These are phyloP conservation scores for Asterochloris erici DNA, from an alignment of 139 green algal species.

Conservation along the genomic window DNA sequence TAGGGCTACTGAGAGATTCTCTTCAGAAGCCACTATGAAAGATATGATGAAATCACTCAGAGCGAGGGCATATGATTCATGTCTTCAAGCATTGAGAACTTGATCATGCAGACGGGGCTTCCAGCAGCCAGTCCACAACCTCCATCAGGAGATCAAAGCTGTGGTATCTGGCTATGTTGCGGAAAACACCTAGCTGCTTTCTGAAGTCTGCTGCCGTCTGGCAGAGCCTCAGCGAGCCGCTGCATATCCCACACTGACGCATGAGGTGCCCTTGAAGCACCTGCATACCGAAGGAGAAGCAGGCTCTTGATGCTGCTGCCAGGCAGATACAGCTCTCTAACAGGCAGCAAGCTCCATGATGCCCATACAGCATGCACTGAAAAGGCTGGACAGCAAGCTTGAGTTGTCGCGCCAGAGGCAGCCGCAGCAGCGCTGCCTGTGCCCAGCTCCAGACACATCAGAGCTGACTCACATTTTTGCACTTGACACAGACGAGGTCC, in stretches of 20 bases:
- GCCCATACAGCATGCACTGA: not conserved
- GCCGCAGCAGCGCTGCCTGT: not conserved
- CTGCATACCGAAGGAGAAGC: conserved; percentile 8
- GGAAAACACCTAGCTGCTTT: conserved; percentile 54
- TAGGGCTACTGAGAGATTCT: no score
- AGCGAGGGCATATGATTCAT: no score
- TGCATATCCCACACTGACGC: conserved; percentile 57
- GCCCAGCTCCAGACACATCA: not conserved
- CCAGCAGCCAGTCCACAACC: conserved; percentile 20
- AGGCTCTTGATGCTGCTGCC: not conserved
- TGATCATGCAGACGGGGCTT: not conserved
- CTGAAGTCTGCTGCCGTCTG: conserved; percentile 21
- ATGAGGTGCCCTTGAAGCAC: conserved; percentile 47
- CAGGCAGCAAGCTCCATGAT: not conserved
- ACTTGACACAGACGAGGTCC: conserved; percentile 82
- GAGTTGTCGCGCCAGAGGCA: not conserved
- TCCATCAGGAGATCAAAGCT: conserved; percentile 57
- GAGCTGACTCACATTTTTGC: conserved; percentile 44
- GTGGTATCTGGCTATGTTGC: conserved; percentile 60
- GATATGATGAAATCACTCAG: no score
- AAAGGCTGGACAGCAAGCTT: not conserved
- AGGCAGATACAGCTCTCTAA: not conserved
- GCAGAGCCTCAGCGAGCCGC: conserved; percentile 48
- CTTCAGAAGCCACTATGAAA: no score
- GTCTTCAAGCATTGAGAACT: no score